Percentiles rank a stretch among this genome's conserved stretches.
phyloP scores from a whole-genome alignment of 768 basidiomycete genomes.

The Naematelia aurantialba region DNA sequence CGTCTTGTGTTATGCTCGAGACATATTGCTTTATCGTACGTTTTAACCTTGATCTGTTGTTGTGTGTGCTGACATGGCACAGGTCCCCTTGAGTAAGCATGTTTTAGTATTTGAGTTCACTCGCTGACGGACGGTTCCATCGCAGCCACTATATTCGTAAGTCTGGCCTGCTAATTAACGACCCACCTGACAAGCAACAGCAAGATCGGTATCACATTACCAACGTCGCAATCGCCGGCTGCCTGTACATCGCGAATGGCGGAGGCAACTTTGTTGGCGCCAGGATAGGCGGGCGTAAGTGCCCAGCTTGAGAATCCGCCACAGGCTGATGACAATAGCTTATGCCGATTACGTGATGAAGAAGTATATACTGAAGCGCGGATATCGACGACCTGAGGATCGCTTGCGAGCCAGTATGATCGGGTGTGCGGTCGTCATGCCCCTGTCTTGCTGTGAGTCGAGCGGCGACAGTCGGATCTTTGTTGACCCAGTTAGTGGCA shows the following conservation, averaged over 20 bases:
- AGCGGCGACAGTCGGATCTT: background rate
- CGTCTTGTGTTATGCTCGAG: slow-evolving; percentile 35
- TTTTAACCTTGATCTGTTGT: background rate
- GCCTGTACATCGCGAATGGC: slow-evolving; percentile 48
- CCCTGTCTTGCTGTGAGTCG: slow-evolving; percentile 29
- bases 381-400: slow-evolving; percentile 50
- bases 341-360: slow-evolving; percentile 43
- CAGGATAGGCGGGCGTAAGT: slow-evolving; percentile 46
- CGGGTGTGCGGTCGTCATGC: slow-evolving; percentile 41
- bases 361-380: slow-evolving; percentile 42
- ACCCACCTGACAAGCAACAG: slow-evolving; percentile 14
- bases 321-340: slow-evolving; percentile 12
- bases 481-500: slow-evolving; percentile 18
- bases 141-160: slow-evolving; percentile 33
- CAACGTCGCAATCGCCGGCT: slow-evolving; percentile 49
- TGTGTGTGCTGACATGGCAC: background rate
- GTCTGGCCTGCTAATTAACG: slow-evolving; percentile 6
- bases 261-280: slow-evolving; percentile 48
- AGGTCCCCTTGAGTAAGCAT: slow-evolving; percentile 10
- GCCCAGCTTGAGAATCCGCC: no score
- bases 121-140: background rate
- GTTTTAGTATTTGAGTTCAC: background rate
- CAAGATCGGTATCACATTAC: slow-evolving; percentile 46
- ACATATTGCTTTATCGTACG: slow-evolving; percentile 42
- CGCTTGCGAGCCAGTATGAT: slow-evolving; percentile 42